These are phyloP conservation scores for Phytophthora sp. DNA, from an alignment of 352 stramenopile genomes.

Conservation along the genomic window DNA sequence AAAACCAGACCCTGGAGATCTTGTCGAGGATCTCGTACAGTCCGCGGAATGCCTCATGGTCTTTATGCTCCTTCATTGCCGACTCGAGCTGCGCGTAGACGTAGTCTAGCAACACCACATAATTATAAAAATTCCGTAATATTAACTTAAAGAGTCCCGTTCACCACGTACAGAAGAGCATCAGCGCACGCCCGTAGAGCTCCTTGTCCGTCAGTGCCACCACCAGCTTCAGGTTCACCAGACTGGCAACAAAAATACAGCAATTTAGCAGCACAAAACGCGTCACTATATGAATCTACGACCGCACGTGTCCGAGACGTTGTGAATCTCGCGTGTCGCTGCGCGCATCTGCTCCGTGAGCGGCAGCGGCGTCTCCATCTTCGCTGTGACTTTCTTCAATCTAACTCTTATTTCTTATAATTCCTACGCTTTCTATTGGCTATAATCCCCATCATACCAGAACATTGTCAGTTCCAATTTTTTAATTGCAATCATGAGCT, in stretches of 20 bases:
- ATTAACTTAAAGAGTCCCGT: background rate
- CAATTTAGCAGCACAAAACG: background rate
- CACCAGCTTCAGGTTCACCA: slow-evolving; percentile 75
- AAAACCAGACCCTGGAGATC: slow-evolving; percentile 48
- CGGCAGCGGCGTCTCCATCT: slow-evolving; percentile 7
- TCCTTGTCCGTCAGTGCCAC: slow-evolving; percentile 68
- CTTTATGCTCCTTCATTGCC: slow-evolving; percentile 52
- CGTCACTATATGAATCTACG: background rate
- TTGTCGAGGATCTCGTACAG: slow-evolving; percentile 49
- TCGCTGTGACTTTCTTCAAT: slow-evolving; percentile 2
- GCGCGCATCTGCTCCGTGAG: slow-evolving; percentile 62
- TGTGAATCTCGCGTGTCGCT: slow-evolving; percentile 56
- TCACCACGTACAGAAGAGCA: slow-evolving; percentile 69
- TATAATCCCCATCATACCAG: slow-evolving; percentile 9
- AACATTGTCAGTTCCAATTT: slow-evolving; percentile 27
- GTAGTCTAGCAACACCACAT: slow-evolving; percentile 50
- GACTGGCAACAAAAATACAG: slow-evolving; percentile 28
- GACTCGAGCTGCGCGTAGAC: slow-evolving; percentile 69
- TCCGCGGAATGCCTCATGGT: slow-evolving; percentile 46
- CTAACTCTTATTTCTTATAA: slow-evolving; percentile 12
- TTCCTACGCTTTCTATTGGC: slow-evolving; percentile 17
- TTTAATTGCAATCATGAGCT: slow-evolving; percentile 12
- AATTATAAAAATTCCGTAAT: too few relatives aligned
- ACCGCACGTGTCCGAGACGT: slow-evolving; percentile 60
- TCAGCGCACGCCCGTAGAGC: slow-evolving; percentile 66